A percentile compares a stretch with the other conserved stretches of the same genome.
Conservation (phyloP, 139 green algal genomes). For the Chlorella sp. region DNA sequence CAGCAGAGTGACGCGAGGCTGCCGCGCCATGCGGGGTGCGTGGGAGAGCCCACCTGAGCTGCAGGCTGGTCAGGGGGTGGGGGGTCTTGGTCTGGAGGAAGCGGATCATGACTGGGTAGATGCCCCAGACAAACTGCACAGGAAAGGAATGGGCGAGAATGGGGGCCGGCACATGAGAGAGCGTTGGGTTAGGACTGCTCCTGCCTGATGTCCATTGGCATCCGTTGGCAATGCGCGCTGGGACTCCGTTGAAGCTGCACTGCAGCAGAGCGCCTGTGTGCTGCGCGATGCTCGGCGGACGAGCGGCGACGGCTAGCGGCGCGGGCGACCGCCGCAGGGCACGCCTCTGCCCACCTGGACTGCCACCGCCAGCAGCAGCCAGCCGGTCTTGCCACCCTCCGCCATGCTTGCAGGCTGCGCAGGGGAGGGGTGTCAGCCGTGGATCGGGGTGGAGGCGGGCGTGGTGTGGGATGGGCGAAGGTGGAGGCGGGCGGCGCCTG, state of each 20-base stretch:
- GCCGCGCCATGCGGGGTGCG: no score
- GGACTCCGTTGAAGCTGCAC: background rate
- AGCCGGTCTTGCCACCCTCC: background rate
- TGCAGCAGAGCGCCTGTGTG: background rate
- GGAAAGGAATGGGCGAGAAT: background rate
- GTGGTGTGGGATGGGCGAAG: no score
- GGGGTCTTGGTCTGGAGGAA: conserved; percentile 15
- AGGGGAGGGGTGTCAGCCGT: no score
- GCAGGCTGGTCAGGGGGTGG: conserved; percentile 14
- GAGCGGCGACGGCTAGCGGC: background rate
- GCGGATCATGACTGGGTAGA: conserved; percentile 7
- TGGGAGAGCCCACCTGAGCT: conserved; percentile 27
- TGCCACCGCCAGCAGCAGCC: conserved; percentile 1
- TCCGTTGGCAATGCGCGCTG: no score
- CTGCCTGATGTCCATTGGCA: no score
- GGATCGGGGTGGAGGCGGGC: no score
- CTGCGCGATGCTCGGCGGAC: background rate
- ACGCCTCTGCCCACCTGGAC: background rate
- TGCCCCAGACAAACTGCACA: conserved; percentile 25
- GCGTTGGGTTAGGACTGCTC: background rate
- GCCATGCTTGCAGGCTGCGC: no score
- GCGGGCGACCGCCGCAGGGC: background rate
- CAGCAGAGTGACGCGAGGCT: no score
- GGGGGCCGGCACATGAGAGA: background rate
- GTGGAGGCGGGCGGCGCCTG: no score